These are phyloP conservation scores for Boletus pseudopeckii DNA, from an alignment of 768 basidiomycete species.

Conservation along the genomic window DNA sequence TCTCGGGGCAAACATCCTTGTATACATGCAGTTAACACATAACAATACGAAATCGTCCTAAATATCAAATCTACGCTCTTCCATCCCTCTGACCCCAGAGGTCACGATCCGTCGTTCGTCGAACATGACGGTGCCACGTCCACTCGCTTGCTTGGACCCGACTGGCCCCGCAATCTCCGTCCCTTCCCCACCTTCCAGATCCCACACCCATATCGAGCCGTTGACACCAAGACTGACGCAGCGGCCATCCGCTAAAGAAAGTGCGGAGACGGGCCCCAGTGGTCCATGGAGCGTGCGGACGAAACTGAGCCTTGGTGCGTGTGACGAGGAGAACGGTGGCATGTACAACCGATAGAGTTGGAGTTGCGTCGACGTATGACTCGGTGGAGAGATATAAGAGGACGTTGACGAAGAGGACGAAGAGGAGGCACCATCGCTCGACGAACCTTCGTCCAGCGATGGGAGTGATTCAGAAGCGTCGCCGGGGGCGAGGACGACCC, in stretches of 20 bases:
- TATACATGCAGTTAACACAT: background rate
- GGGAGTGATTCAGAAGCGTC: constrained; percentile 27
- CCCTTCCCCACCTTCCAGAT: constrained; percentile 57
- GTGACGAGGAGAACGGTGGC: constrained; percentile 48
- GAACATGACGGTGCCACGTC: constrained; percentile 53
- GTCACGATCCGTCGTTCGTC: constrained; percentile 74
- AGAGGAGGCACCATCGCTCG: constrained; percentile 18
- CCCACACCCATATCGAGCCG: constrained; percentile 84
- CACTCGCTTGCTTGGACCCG: constrained; percentile 31
- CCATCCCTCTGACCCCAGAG: constrained; percentile 30
- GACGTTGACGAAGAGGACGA: constrained; percentile 25
- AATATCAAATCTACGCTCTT: constrained; percentile 36
- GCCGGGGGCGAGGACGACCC: constrained; percentile 72
- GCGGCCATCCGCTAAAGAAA: constrained; percentile 76
- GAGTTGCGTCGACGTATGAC: constrained; percentile 50
- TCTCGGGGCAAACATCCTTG: background rate
- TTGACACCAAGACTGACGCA: constrained; percentile 73
- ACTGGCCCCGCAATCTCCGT: constrained; percentile 31
- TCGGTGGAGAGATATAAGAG: constrained; percentile 33
- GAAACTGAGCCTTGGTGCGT: constrained; percentile 64
- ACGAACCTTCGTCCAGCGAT: constrained; percentile 11
- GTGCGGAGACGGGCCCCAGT: constrained; percentile 57
- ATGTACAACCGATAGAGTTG: constrained; percentile 75
- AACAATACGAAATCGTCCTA: constrained; percentile 8
- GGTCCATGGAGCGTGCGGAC: constrained; percentile 72